phyloP scores from a whole-genome alignment of 805 yeast species.

The Monosporozyma aquatica region DNA sequence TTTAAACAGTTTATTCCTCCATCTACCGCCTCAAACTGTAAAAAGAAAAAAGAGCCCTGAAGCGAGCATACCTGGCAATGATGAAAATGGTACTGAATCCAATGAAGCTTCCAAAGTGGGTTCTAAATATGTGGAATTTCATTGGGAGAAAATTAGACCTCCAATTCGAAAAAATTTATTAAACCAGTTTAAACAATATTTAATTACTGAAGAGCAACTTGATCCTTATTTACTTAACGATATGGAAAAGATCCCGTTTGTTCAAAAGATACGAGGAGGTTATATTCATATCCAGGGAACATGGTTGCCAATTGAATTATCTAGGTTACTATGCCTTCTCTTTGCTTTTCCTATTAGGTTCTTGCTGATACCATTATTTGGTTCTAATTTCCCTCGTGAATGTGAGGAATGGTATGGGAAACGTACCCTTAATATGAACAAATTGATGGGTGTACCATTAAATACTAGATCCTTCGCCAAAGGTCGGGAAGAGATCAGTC shows the following conservation, averaged over 20 bases:
- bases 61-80: no score
- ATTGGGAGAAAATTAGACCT: neutral
- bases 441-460: neutral
- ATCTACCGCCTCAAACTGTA: neutral
- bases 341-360: conserved; percentile 73
- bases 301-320: conserved; percentile 72
- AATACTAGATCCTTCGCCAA: neutral
- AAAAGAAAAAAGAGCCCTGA: neutral
- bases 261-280: conserved; percentile 80
- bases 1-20: neutral
- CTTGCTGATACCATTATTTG: conserved; percentile 73
- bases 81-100: neutral
- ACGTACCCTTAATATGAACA: neutral
- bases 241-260: conserved; percentile 17
- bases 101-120: neutral
- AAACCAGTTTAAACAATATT: neutral
- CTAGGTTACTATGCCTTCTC: conserved; percentile 56
- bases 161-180: neutral
- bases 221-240: conserved; percentile 8
- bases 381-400: conserved; percentile 43
- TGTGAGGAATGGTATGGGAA: conserved; percentile 20
- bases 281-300: conserved; percentile 89
- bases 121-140: conserved; percentile 2
- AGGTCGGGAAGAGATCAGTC: no score
- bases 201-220: neutral